These are phyloP conservation scores for Fusarium sp. DNA, from an alignment of 2,329 filamentous ascomycete species.

Conservation along the genomic window DNA sequence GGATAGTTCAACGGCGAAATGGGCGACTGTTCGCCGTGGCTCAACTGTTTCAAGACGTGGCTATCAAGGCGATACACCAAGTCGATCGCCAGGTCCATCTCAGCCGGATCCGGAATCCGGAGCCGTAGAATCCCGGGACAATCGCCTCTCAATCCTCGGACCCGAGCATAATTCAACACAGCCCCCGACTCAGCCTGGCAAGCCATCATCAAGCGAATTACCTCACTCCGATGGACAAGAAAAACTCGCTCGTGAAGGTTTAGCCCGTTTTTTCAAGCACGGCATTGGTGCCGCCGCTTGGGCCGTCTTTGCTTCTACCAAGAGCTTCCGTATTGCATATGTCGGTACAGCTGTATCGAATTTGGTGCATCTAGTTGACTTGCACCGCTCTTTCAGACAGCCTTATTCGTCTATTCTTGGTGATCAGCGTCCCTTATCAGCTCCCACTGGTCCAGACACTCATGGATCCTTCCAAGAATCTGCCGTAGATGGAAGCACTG, in stretches of 20 bases:
- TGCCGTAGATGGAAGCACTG: conserved; percentile 26
- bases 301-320: conserved; percentile 45
- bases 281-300: conserved; percentile 46
- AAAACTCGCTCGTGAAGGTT: conserved; percentile 43
- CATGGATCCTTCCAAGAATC: conserved; percentile 34
- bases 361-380: conserved; percentile 42
- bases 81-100: conserved; percentile 14
- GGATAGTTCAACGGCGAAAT: conserved; percentile 43
- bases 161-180: conserved; percentile 6
- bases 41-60: conserved; percentile 25
- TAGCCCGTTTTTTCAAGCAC: conserved; percentile 47
- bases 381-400: conserved; percentile 46
- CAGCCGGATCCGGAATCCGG: conserved; percentile 28
- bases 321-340: conserved; percentile 49
- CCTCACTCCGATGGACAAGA: conserved; percentile 36
- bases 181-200: conserved; percentile 3
- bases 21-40: conserved; percentile 36
- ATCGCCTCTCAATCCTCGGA: conserved; percentile 15
- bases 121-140: conserved; percentile 19
- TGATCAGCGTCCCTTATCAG: conserved; percentile 27
- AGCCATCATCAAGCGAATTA: conserved; percentile 13
- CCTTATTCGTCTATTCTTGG: conserved; percentile 35
- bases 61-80: not conserved
- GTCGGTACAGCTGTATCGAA: conserved; percentile 48
- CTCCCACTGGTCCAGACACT: conserved; percentile 30